Evolutionary conservation across 495 filamentous ascomycete genomes (phyloP), one percentile per base, ranked within the genome.

Genomic region (Aspergillus kassunensis): DNA sequence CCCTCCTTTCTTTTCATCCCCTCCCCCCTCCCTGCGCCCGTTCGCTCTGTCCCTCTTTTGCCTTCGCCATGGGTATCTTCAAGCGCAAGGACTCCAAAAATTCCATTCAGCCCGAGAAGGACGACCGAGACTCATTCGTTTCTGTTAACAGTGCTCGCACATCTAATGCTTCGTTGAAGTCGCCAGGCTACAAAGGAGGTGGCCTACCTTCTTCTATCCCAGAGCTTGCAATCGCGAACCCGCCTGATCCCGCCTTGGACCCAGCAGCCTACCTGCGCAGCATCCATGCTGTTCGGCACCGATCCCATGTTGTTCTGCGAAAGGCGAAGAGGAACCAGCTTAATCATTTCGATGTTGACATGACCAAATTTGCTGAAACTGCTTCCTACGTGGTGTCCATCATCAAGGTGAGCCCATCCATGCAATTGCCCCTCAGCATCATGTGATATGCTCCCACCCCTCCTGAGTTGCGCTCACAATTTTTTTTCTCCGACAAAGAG

Each of bases 301-400:
- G 91, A 49, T 85, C 79, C 60, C 79, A 70, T 53, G 65, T 91
- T 48, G 77, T 97, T 30, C 76, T 87, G 44, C 76, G 86, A 49
- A 90, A 87, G 68, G 93, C 93, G 3, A 81, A 86, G 66, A 72
- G 72, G 45, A 90, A 97, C 56, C 73, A 87, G 52, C 78, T 98
- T 48, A 80, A 79, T 52, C 93, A 97, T 70, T 98, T 98, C 64
- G 85, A 87, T 49, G 92, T 97, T 10, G 91, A 98, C 62, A 82
- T 91, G 79, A 68, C 68, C 69, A 95, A 95, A 67, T 96, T 97
- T 62, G 66, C 78, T 27, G 90, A 91, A 51, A 92, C 92, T 1
- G 91, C 90, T 3, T 82, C 79, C n/a, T 98, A 96, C 65, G 86
- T 98, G 8, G 87, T 95, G 23, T 88, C 89, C 15, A 96, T 98